Evolutionary conservation across 2,329 filamentous ascomycete genomes (phyloP).

Genomic region (Knufia fluminis): DNA sequence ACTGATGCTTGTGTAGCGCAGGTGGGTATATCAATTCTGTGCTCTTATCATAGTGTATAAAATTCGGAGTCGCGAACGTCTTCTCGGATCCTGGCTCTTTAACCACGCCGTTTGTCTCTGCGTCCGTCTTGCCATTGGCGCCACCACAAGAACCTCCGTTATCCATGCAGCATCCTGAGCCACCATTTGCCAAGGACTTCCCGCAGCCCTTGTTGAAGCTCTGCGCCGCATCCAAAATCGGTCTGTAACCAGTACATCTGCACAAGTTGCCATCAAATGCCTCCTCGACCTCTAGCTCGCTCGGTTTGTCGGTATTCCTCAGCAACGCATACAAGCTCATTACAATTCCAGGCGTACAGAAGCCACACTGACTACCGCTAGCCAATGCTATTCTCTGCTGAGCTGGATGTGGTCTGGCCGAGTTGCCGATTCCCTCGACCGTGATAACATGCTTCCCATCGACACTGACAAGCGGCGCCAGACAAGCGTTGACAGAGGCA

Average conservation of each 20-base stretch:
- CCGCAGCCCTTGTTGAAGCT: constrained; percentile 63
- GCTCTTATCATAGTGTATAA: constrained; percentile 88
- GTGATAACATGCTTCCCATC: constrained; percentile 98
- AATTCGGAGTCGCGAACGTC: constrained; percentile 73
- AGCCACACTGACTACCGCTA: constrained; percentile 89
- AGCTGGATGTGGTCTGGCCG: constrained; percentile 74
- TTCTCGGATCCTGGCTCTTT: constrained; percentile 30
- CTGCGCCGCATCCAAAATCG: constrained; percentile 87
- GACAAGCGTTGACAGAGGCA: constrained; percentile 90
- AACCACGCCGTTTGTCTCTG: constrained; percentile 42
- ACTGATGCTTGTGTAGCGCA: constrained; percentile 68
- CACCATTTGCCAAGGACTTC: constrained; percentile 49
- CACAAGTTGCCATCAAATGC: constrained; percentile 96
- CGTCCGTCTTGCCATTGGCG: constrained; percentile 27
- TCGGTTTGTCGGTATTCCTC: constrained; percentile 60
- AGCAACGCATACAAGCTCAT: constrained; percentile 94
- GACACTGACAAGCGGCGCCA: constrained; percentile 83
- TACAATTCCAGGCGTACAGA: constrained; percentile 95
- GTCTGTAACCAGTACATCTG: constrained; percentile 87
- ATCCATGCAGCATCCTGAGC: constrained; percentile 64
- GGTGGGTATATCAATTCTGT: constrained; percentile 95
- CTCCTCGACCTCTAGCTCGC: constrained; percentile 79
- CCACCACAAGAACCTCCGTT: constrained; percentile 52
- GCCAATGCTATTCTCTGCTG: constrained; percentile 86
- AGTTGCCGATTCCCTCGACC: constrained; percentile 87